These are phyloP conservation scores for Yamadazyma scolyti DNA, from an alignment of 805 yeast genomes.

Conservation along the genomic window DNA sequence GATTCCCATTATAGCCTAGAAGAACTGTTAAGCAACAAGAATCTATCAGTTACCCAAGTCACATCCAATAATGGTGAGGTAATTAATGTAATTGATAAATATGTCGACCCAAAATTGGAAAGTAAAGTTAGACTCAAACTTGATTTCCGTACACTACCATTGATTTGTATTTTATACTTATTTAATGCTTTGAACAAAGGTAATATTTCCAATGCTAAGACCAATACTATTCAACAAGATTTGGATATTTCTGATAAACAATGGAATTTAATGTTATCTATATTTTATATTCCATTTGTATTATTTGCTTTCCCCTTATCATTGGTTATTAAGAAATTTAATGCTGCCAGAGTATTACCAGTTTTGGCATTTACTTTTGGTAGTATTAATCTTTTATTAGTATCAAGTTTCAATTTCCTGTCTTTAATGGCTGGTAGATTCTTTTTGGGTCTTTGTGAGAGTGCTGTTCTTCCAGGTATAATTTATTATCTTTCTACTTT, in stretches of 20 bases:
- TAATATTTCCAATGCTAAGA: slow-evolving; percentile 48
- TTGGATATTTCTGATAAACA: slow-evolving; percentile 37
- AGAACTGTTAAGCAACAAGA: too few relatives aligned
- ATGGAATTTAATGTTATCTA: slow-evolving; percentile 44
- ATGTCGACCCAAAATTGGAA: slow-evolving; percentile 19
- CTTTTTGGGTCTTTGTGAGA: slow-evolving; percentile 34
- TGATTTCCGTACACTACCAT: slow-evolving; percentile 42
- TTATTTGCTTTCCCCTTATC: slow-evolving; percentile 43
- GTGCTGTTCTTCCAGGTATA: slow-evolving; percentile 38
- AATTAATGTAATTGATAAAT: slow-evolving; percentile 11
- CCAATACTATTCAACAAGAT: slow-evolving; percentile 42
- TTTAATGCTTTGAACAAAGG: slow-evolving; percentile 49
- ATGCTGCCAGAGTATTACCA: slow-evolving; percentile 44
- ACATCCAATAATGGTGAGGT: slow-evolving; percentile 15
- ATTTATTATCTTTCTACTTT: slow-evolving; percentile 33
- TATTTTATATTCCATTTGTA: slow-evolving; percentile 45
- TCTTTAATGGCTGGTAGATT: slow-evolving; percentile 31
- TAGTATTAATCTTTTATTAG: slow-evolving; percentile 29
- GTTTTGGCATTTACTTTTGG: slow-evolving; percentile 44
- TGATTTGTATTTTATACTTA: slow-evolving; percentile 43
- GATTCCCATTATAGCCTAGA: too few relatives aligned
- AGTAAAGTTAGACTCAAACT: slow-evolving; percentile 34
- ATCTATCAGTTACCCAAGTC: slow-evolving; percentile 11
- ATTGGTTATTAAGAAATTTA: slow-evolving; percentile 35
- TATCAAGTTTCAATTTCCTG: slow-evolving; percentile 38